Base-by-base conservation (phyloP, 441 rosid genomes). In the Gossypium lobatum region DNA sequence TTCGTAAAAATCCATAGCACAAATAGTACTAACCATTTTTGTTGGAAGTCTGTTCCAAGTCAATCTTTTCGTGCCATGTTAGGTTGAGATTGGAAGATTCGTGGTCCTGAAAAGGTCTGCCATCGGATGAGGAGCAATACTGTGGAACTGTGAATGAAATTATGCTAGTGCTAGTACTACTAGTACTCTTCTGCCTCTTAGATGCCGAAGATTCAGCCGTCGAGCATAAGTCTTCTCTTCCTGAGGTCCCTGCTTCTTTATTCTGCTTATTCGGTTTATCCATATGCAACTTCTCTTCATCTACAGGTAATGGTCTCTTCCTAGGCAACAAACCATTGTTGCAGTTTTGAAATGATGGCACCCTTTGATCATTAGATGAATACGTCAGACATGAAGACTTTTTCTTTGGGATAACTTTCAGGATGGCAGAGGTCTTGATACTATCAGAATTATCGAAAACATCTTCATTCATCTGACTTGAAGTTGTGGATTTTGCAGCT, bases 291-390 rank as follows among this genome's bases (percentile, higher is more conserved):
- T 17, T 81, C 74, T 79, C 87, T 57, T 82, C 82, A 73, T 79
- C 84, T 13, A 50, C 58, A 64, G 23, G 64, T 77, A 80, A 87
- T 46, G 82, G 16, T 81, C 84, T 83, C 88, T 88, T 92, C 83
- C 80, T 75, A 71, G 74, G 60, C 78, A 79, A 70, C 75, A 71
- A 80, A 78, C 18, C 78, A 14, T 26, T 76, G 61, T 79, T 77
- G 73, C 66, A 71, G 77, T 77, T 78, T 31, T 80, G 86, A 58
- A 74, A 72, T 0, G 88, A 71, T 8, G 97, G 96, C 26, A 91
- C 97, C 83, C 72, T 88, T 84, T 92, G 98, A 84, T 92, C 98
- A 52, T 91, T 89, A 21, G 87, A 83, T 13, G 97, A 90, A 64
- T 16, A 21, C 18, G 87, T 85, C 16, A 83, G 84, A 57, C 88